Evolutionary conservation across 805 yeast genomes (phyloP).

Genomic region (Sugiyamaella americana): DNA sequence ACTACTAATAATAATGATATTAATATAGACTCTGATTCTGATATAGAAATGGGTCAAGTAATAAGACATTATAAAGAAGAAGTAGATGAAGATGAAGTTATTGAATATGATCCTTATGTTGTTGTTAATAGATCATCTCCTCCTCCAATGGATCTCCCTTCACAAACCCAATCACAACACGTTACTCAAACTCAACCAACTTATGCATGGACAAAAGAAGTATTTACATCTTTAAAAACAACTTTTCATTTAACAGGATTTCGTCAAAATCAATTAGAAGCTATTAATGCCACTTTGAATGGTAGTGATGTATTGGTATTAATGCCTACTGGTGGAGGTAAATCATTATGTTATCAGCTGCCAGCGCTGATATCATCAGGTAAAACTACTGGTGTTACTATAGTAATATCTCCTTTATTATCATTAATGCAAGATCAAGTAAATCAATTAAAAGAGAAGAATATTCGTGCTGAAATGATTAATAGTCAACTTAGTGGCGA

Average conservation of each 20-base stretch:
- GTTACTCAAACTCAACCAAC: not conserved
- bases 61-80: too few relatives aligned
- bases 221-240: slow-evolving; percentile 47
- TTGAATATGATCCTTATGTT: not conserved
- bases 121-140: not conserved
- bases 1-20: not conserved
- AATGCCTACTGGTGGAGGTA: slow-evolving; percentile 99
- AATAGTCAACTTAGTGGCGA: slow-evolving; percentile 65
- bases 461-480: slow-evolving; percentile 81
- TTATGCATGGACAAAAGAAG: slow-evolving; percentile 63
- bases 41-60: too few relatives aligned
- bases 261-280: slow-evolving; percentile 80
- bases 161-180: not conserved
- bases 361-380: slow-evolving; percentile 84
- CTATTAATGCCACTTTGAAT: slow-evolving; percentile 63
- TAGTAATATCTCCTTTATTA: slow-evolving; percentile 89
- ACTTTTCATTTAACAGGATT: slow-evolving; percentile 62
- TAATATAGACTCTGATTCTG: not conserved
- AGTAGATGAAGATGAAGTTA: not conserved
- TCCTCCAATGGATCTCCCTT: not conserved
- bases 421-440: slow-evolving; percentile 98
- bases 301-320: slow-evolving; percentile 89
- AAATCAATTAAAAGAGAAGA: slow-evolving; percentile 59
- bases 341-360: slow-evolving; percentile 88
- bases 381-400: slow-evolving; percentile 71